Base-by-base conservation (phyloP, 1,284 basidiomycete species). In the Wolfiporia cocos region DNA sequence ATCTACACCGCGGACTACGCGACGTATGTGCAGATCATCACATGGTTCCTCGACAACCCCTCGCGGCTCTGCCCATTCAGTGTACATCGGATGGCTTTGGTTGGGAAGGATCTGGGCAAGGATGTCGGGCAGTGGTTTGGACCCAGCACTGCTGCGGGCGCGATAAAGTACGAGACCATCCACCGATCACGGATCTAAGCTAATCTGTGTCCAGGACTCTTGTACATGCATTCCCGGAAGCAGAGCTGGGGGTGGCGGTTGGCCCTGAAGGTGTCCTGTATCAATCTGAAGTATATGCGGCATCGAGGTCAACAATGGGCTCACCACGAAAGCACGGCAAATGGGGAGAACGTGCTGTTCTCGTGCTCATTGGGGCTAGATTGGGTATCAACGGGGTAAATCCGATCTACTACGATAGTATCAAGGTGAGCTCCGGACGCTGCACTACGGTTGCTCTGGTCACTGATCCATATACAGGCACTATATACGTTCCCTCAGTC, bases 61-160 rank as follows among this genome's bases (percentile, higher is more conserved):
- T 81, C 86, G 0, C 79, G 87, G 0, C 70, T 86, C n/a, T 85
- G 86, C 34, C 95, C 95, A 0, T 99, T 98, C 62, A 91, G 90
- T 49, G 91, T 99, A 1, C 95, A 99, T 65, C 80, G 92, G 32
- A 96, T 99, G 85, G 94, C 94, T 0, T 68, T 92, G 14, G 88
- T 93, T 9, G 95, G 95, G 3, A 95, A 96, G 60, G 86, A 93
- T 50, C 74, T 97, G 1, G 95, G 95, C 11, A 97, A 92, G 52
- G 91, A 94, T 52, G 87, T 97, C 0, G 95, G 95, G 2, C 88
- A 93, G 62, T 98, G 95, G 95, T 98, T 98, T 57, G 95, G 95
- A 0, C 95, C 95, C 0, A 95, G 91, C 58, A 95, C 92, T 0
- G 95, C 95, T 22, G 92, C 94, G 5, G 93, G 93, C 26, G 94